Conservation (phyloP, 768 basidiomycete species). For the Tylopilus sp. region DNA sequence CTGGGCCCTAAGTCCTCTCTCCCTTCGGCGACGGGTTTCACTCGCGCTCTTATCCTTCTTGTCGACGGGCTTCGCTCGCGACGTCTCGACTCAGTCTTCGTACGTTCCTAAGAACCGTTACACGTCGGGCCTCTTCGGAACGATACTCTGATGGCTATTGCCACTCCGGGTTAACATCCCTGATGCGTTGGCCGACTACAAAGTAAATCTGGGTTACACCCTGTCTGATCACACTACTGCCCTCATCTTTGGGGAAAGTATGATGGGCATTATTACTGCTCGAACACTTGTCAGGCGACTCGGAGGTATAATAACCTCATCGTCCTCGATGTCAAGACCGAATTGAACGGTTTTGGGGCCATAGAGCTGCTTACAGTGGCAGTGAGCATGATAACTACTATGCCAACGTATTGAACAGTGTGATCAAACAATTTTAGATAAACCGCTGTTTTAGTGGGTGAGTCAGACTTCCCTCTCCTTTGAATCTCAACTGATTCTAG, state of each 20-base stretch:
- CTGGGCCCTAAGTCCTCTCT: no score
- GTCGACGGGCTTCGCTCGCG: no score
- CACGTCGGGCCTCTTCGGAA: no score
- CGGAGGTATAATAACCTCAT: slow-evolving; percentile 56
- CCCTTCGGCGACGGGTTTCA: no score
- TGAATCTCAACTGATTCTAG: slow-evolving; percentile 34
- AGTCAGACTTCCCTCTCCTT: slow-evolving; percentile 26
- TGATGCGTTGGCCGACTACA: slow-evolving; percentile 1
- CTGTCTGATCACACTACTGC: slow-evolving; percentile 31
- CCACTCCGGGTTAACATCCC: background rate
- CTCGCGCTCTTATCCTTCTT: no score
- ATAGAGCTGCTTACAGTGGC: slow-evolving; percentile 53
- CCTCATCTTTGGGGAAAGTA: slow-evolving; percentile 64
- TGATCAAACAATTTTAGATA: slow-evolving; percentile 39
- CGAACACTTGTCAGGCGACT: slow-evolving; percentile 50
- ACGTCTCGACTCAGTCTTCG: no score
- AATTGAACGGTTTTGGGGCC: slow-evolving; percentile 60
- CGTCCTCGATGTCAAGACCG: slow-evolving; percentile 56
- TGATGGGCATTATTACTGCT: slow-evolving; percentile 64
- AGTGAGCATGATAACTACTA: slow-evolving; percentile 48
- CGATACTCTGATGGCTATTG: no score
- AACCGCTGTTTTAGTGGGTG: slow-evolving; percentile 47
- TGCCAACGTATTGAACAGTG: slow-evolving; percentile 40
- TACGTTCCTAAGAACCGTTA: no score
- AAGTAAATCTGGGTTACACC: background rate